Evolutionary conservation across 352 stramenopile species (phyloP), one percentile per base, ranked within the genome.

Genomic region (Thalassiosira exigua): DNA sequence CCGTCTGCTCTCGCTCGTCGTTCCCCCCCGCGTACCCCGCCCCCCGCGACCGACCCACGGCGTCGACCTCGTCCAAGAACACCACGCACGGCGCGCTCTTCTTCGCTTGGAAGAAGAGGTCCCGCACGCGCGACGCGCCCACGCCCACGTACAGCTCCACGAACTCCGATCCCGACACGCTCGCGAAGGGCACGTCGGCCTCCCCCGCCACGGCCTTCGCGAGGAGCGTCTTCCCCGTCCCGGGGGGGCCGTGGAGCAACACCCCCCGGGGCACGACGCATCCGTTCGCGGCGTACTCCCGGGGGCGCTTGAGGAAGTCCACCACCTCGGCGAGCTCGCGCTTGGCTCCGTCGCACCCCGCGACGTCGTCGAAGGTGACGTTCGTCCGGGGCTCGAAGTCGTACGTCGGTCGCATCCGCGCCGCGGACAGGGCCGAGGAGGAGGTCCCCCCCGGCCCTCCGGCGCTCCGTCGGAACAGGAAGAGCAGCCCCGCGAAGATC

Each of bases 21-120:
- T 95, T 95, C 51, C 86, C 86, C 50, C 88, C 88, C 30, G 79
- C 85, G 51, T 90, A 92, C 56, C 90, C 88, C 29, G 81, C 90
- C 65, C 90, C 88, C 82, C 87, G 77, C 91, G 96, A 82, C 21
- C 86, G 65, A 69, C 91, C 92, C 12, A 98, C 87, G 22, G 96
- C 95, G 90, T 98, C 96, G 76, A 98, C 97, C 70, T 98, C 96
- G 83, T 98, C 96, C 74, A 98, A 98, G 81, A 98, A 98, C 76
- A 98, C 97, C 75, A 98, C 98, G 74, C 96, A 98, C 26, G 96
- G 96, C 29, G 95, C 97, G 74, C 91, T 98, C 89, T 98, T 96
- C 75, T 95, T 94, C 1, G 96, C 96, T 81, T 98, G 94, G 22
- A 88, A 95, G 84, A 98, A 98, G 26, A 98, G 88, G 57, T 97